phyloP scores from a whole-genome alignment of 1,139 yeast species.

The Geotrichum macrosporum region DNA sequence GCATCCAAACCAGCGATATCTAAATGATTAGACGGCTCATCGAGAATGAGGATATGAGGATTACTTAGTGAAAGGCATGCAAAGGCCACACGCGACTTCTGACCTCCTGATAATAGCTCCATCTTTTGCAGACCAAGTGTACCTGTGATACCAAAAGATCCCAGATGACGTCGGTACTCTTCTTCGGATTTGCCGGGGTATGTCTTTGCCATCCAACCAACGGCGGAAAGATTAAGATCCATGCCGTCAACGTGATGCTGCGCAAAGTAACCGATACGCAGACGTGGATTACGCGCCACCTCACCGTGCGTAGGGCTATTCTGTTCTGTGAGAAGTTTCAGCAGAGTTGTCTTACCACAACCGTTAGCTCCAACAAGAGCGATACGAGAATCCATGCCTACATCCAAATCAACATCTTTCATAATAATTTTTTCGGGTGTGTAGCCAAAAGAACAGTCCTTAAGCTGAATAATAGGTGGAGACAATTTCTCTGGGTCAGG shows the following conservation, averaged over 20 bases:
- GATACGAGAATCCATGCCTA: constrained; percentile 89
- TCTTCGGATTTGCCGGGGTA: constrained; percentile 95
- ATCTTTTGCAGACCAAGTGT: constrained; percentile 88
- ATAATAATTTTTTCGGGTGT: constrained; percentile 56
- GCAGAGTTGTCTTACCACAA: constrained; percentile 94
- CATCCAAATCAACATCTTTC: constrained; percentile 77
- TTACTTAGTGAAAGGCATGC: constrained; percentile 86
- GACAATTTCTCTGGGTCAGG: constrained; percentile 92
- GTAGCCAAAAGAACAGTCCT: constrained; percentile 84
- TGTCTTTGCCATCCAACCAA: constrained; percentile 85
- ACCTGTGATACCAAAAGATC: constrained; percentile 96
- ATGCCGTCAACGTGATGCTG: constrained; percentile 98
- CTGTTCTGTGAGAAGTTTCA: constrained; percentile 78
- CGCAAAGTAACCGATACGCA: constrained; percentile 96
- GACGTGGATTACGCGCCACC: constrained; percentile 73
- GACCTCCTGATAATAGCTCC: constrained; percentile 92
- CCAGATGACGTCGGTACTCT: constrained; percentile 93
- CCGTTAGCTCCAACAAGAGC: constrained; percentile 99
- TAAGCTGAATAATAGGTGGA: constrained; percentile 89
- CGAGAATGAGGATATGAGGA: constrained; percentile 90
- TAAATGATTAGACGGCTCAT: constrained; percentile 98
- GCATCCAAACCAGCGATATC: constrained; percentile 99
- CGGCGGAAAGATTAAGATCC: constrained; percentile 86
- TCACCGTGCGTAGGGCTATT: constrained; percentile 68
- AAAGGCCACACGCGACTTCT: constrained; percentile 95